Evolutionary conservation across 352 stramenopile species (phyloP).

Genomic region (Globisporangium nunn): DNA sequence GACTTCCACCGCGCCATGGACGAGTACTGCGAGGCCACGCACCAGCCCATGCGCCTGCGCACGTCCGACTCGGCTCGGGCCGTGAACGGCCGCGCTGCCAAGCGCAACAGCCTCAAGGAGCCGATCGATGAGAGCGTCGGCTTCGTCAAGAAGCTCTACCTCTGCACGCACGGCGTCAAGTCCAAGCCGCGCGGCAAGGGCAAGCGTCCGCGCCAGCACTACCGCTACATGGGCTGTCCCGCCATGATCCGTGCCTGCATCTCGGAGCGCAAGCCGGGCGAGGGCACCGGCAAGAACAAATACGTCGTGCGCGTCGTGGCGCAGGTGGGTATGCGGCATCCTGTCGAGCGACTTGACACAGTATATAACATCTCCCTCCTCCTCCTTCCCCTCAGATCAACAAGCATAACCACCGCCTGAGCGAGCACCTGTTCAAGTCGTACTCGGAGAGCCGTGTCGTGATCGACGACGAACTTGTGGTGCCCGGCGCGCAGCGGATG

Average conservation of each 20-base stretch:
- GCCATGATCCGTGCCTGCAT: conserved; percentile 82
- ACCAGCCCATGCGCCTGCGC: conserved; percentile 75
- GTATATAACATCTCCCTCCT: no score
- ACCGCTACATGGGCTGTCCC: conserved; percentile 78
- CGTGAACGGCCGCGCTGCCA: conserved; percentile 69
- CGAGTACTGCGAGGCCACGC: conserved; percentile 59
- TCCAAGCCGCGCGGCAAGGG: conserved; percentile 78
- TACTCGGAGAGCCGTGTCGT: conserved; percentile 83
- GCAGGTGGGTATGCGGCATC: conserved; percentile 26
- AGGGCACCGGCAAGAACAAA: conserved; percentile 54
- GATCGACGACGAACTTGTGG: conserved; percentile 73
- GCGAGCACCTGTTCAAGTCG: conserved; percentile 82
- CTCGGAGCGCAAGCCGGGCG: conserved; percentile 61
- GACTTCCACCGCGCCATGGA: conserved; percentile 80
- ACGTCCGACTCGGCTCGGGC: conserved; percentile 79
- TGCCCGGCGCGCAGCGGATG: conserved; percentile 32
- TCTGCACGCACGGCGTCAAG: conserved; percentile 81
- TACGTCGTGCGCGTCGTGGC: conserved; percentile 81
- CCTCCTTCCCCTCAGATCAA: conserved; percentile 40
- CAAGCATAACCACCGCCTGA: conserved; percentile 80
- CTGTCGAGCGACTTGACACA: not conserved
- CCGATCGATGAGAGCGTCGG: conserved; percentile 82
- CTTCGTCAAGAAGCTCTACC: conserved; percentile 82
- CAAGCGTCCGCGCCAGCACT: conserved; percentile 73
- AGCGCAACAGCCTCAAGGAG: conserved; percentile 77